Base-by-base conservation (phyloP, 1,284 basidiomycete genomes). In the Moniliella sp. region DNA sequence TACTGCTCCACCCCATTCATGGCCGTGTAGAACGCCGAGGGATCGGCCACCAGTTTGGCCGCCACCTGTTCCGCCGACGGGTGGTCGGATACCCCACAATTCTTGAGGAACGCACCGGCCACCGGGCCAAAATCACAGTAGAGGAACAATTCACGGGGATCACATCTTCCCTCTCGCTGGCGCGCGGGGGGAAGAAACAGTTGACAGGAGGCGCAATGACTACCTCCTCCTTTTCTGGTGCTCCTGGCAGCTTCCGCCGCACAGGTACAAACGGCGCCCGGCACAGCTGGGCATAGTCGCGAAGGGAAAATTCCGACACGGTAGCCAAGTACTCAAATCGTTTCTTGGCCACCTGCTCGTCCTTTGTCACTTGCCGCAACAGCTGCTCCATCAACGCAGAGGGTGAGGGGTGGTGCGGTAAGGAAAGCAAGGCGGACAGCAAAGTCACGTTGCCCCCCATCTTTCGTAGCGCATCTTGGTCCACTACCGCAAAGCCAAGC, bases 121-220 rank as follows among this genome's bases (percentile, higher is more conserved):
- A 68, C 67, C 0, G 69, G 56, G 0, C 86, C 88, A 59, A 88
- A 93, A 61, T 93, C 76, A 30, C 94, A 72, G 47, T 84, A 88
- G 8, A 73, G 71, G 53, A 93, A 91, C 7, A 65, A 42, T 12
- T 51, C 52, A 17, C 37, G n/a, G n/a, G n/a, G n/a, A n/a, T 40
- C 40, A 61, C 55, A n/a, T 50, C 33, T 4, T 19, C 27, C 23
- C 40, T 40, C 13, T 36, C 41, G 8, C 25, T 9, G 5, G 50
- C 34, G 30, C 47, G 30, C 37, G 43, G 37, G 35, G 55, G 56
- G 57, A 76, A 80, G 52, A 77, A 79, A 40, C 76, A 71, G 31
- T 30, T 27, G 18, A 62, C 45, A 27, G 55, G 31, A 10, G 37
- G 35, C 32, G 53, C 31, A 32, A 43, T 17, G 23, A 43, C 15